Base-by-base conservation (phyloP, 805 yeast genomes). In the Yarrowia keelungensis region DNA sequence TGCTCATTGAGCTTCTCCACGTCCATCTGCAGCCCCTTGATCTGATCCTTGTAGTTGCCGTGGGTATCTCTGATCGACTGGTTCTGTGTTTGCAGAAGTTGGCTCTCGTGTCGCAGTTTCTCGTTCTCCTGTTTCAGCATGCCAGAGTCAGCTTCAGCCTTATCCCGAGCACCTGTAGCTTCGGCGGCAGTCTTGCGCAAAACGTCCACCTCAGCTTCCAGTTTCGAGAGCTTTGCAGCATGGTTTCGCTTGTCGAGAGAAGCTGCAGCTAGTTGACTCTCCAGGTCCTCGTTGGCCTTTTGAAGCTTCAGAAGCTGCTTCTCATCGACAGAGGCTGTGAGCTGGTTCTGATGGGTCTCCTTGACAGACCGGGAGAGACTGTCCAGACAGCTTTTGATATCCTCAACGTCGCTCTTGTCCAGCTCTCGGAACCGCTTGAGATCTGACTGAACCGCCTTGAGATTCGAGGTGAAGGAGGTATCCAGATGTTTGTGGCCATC, bases 11-110 rank as follows among this genome's bases (percentile, higher is more conserved):
- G 51, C 50, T 41, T 35, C 51, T 59, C 65, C 16, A 59, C 65
- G 16, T 59, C 51, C 51, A 15, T 38, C 19, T 15, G 2, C 1
- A 62, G 56, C 2, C 39, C 38, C 56, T 62, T 62, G 22, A 62
- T 62, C 49, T 62, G 67, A 3, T 62, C 67, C 56, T 62, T 62
- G 39, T 62, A 62, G 54, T 47, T 49, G 56, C 56, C 39, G 47
- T 62, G 67, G 46, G 67, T 49, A 38, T 62, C 67, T 62, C 56
- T 19, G 5, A 62, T 47, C 19, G 67, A 62, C 47, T 47, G 54
- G 67, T 62, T 62, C 15, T 62, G 67, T 1, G 67, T 62, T 47
- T 62, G 58, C 16, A 62, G 56, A 47, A 26, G 41, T 47, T 62
- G 67, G 32, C 22, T 47, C 39, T 62, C 67, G 39, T 62, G 67